A percentile compares a stretch with the other conserved stretches of the same genome.
Conservation (phyloP, 2,329 filamentous ascomycete genomes). For the Paraphaeosphaeria minitans region DNA sequence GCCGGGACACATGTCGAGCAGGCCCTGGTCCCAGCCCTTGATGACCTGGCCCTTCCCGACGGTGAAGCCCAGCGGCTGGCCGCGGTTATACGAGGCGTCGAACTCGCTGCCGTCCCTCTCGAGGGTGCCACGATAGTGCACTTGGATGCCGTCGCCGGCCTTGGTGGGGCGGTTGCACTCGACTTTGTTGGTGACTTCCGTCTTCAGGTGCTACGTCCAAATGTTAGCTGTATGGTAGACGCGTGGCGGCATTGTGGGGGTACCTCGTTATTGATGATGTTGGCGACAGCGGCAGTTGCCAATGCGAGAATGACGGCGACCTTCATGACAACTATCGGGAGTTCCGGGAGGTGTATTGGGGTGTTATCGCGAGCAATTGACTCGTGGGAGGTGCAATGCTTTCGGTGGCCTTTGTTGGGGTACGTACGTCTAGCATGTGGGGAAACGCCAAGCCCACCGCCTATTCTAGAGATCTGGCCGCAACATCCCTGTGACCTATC, state of each 20-base stretch:
- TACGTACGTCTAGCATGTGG: slow-evolving; percentile 4
- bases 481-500: slow-evolving; percentile 5
- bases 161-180: slow-evolving; percentile 77
- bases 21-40: slow-evolving; percentile 92
- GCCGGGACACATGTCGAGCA: slow-evolving; percentile 93
- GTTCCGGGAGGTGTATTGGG: not conserved
- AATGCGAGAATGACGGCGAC: slow-evolving; percentile 53
- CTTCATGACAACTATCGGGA: slow-evolving; percentile 47
- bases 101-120: slow-evolving; percentile 65
- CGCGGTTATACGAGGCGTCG: slow-evolving; percentile 72
- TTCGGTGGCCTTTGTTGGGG: slow-evolving; percentile 8
- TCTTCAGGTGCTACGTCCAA: slow-evolving; percentile 65
- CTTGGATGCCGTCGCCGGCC: slow-evolving; percentile 75
- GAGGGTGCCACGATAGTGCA: slow-evolving; percentile 89
- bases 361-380: slow-evolving; percentile 8
- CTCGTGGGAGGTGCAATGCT: not conserved
- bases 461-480: slow-evolving; percentile 2
- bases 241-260: not conserved
- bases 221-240: slow-evolving; percentile 18
- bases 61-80: slow-evolving; percentile 76
- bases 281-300: slow-evolving; percentile 53
- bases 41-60: slow-evolving; percentile 88
- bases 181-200: slow-evolving; percentile 75
- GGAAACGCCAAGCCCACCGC: slow-evolving; percentile 8
- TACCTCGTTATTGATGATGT: slow-evolving; percentile 42